A percentile compares a stretch with the other conserved stretches of the same genome.
phyloP scores from a whole-genome alignment of 202 grass and related monocot species.

The Zoysia matrella region DNA sequence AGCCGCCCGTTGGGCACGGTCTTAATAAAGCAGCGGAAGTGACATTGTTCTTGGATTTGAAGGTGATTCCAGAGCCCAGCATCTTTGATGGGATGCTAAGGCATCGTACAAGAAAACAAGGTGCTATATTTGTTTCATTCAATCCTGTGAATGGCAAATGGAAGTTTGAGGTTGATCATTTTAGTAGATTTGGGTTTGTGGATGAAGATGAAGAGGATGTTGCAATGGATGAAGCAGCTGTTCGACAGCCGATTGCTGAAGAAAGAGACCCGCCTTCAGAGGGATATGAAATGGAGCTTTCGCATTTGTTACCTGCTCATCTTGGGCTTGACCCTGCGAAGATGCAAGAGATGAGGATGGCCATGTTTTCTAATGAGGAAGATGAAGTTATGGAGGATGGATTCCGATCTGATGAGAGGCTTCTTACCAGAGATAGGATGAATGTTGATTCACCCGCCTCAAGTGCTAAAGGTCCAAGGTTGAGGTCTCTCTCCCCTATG shows the following conservation, averaged over 20 bases:
- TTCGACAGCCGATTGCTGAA: conserved; percentile 53
- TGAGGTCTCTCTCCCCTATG: conserved; percentile 65
- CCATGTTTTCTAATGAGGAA: conserved; percentile 75
- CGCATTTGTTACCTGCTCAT: conserved; percentile 88
- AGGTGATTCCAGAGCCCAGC: conserved; percentile 23
- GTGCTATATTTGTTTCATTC: conserved; percentile 83
- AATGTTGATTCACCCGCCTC: conserved; percentile 67
- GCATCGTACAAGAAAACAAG: conserved; percentile 56
- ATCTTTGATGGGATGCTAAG: conserved; percentile 44
- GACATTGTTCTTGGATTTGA: conserved; percentile 51
- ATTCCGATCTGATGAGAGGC: conserved; percentile 63
- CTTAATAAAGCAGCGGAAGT: conserved; percentile 95
- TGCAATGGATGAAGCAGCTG: conserved; percentile 63
- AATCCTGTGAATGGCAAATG: conserved; percentile 61
- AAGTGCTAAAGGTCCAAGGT: conserved; percentile 53
- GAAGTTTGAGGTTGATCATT: conserved; percentile 86
- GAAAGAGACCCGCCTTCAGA: conserved; percentile 53
- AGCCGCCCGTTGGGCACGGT: conserved; percentile 73
- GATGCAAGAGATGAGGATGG: conserved; percentile 80
- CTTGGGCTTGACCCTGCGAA: conserved; percentile 84
- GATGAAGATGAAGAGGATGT: conserved; percentile 87
- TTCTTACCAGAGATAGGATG: conserved; percentile 61
- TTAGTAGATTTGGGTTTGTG: conserved; percentile 95
- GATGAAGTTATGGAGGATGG: conserved; percentile 61
- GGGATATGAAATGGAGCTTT: conserved; percentile 65